Evolutionary conservation across 2,329 filamentous ascomycete genomes (phyloP), one percentile per base, ranked within the genome.

Genomic region (Aspergillus aculeatinus): DNA sequence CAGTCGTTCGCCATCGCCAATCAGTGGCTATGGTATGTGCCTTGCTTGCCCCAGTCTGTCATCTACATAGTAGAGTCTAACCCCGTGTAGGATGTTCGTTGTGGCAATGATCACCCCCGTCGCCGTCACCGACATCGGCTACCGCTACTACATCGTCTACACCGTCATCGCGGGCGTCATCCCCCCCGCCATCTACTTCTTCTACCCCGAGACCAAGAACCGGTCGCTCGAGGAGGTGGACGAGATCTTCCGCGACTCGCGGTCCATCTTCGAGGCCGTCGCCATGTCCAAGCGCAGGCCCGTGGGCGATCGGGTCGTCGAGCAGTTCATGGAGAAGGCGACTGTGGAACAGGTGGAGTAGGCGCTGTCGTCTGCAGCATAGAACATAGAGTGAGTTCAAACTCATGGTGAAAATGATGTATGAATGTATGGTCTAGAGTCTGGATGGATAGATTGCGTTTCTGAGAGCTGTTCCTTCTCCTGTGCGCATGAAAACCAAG

Each of bases 191-290:
- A 64, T 66, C 11, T 69, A 66, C 35, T 61, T 69, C 25, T 62
- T 69, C 57, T 68, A 64, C 31, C 66, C 67, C 1, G 67, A 68
- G 42, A 68, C 67, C 1, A 65, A 62, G 60, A 57, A 60, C 11
- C 64, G 60, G 25, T 62, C 53, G 27, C 58, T 69, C 2, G 66
- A 69, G 51, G 35, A 55, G 29, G 52, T 67, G 12, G 58, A 68
- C 25, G 49, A 64, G 31, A 57, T 68, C 33, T 68, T 68, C 55
- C 63, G 63, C n/a, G 62, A 66, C 14, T 62, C 62, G 1, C 47
- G 54, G 5, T 58, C 62, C 4, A 59, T 59, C 9, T 60, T 59
- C 51, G 48, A 60, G 14, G 55, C 56, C 14, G 60, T 62, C 7
- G 51, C 54, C 3, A 60, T 60, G 57, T 58, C 60, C 6, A 48